These are phyloP conservation scores for Carpinus fangiana DNA, from an alignment of 306 rosid species.

Conservation along the genomic window DNA sequence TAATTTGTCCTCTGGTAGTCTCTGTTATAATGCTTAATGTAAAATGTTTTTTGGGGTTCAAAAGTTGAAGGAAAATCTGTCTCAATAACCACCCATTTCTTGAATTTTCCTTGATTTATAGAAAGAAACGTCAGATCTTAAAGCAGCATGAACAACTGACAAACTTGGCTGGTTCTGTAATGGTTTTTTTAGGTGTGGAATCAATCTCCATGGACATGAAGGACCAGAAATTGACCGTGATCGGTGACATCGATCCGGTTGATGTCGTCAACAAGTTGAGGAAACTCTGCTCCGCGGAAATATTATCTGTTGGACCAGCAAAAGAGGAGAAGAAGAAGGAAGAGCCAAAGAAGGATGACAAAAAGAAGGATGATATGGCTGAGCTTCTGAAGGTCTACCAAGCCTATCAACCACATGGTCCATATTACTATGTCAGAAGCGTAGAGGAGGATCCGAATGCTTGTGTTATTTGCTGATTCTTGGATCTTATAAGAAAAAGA, in stretches of 20 bases:
- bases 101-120: neutral
- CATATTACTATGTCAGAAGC: conserved; percentile 26
- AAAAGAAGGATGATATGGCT: conserved; percentile 37
- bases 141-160: conserved; percentile 3
- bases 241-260: conserved; percentile 69
- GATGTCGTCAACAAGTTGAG: conserved; percentile 50
- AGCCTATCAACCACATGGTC: too few relatives aligned
- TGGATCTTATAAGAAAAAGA: too few relatives aligned
- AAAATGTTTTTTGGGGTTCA: neutral
- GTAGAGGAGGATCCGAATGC: conserved; percentile 63
- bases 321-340: conserved; percentile 32
- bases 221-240: conserved; percentile 63
- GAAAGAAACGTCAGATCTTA: neutral
- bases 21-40: neutral
- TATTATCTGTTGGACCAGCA: conserved; percentile 71
- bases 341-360: conserved; percentile 23
- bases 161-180: neutral
- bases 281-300: conserved; percentile 49
- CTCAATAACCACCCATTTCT: neutral
- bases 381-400: conserved; percentile 15
- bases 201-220: conserved; percentile 70
- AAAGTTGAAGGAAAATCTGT: neutral
- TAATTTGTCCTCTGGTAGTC: neutral
- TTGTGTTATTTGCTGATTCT: conserved; percentile 63
- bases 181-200: conserved; percentile 56